Percentiles rank a stretch among this genome's conserved stretches.
Conservation (phyloP, 2,329 filamentous ascomycete species). For the Alternaria alternata region DNA sequence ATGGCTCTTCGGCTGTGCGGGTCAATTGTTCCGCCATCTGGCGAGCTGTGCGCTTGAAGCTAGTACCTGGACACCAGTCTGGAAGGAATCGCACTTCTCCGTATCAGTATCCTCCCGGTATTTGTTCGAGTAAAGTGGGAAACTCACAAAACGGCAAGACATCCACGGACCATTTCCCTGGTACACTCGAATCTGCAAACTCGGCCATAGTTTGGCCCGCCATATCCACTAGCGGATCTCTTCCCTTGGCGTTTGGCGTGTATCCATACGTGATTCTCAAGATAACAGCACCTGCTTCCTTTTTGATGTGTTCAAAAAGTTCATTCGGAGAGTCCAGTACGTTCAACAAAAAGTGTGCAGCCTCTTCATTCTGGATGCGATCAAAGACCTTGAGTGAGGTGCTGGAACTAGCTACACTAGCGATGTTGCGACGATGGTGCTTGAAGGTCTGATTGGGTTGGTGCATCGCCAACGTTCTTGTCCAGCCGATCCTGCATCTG, state of each 20-base stretch:
- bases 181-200: conserved; percentile 52
- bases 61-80: conserved; percentile 57
- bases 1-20: conserved; percentile 52
- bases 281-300: conserved; percentile 39
- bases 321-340: conserved; percentile 29
- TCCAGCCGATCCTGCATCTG: conserved; percentile 35
- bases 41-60: conserved; percentile 55
- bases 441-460: conserved; percentile 34
- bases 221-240: conserved; percentile 57
- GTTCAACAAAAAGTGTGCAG: conserved; percentile 39
- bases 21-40: conserved; percentile 46
- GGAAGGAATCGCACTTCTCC: conserved; percentile 52
- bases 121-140: accelerated
- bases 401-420: conserved; percentile 35
- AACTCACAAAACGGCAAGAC: conserved; percentile 54
- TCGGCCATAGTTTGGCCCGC: conserved; percentile 52
- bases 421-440: conserved; percentile 36
- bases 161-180: conserved; percentile 59
- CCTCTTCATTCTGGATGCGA: conserved; percentile 39
- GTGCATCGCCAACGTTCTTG: conserved; percentile 30
- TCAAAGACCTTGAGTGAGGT: conserved; percentile 34
- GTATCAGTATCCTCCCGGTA: background rate
- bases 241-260: conserved; percentile 50
- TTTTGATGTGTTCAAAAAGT: conserved; percentile 40
- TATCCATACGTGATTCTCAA: conserved; percentile 53